phyloP scores from a whole-genome alignment of 2,329 filamentous ascomycete genomes.

The Hypoxylon sp. region DNA sequence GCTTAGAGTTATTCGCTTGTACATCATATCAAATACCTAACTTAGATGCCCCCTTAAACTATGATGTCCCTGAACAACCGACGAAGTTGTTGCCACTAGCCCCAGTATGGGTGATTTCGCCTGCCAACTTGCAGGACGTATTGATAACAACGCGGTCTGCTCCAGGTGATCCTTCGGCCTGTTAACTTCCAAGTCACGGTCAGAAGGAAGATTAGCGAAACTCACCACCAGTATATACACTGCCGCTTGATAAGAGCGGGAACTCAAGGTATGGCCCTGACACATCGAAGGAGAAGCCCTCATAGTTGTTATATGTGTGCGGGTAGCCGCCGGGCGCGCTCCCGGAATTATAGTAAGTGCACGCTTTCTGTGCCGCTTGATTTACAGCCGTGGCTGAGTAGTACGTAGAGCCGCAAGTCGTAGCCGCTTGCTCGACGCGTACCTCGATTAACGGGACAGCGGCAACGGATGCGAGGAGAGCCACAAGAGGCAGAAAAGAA shows the following conservation, averaged over 20 bases:
- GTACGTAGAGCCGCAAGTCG: conserved; percentile 67
- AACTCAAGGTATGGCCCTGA: conserved; percentile 74
- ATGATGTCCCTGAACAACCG: conserved; percentile 63
- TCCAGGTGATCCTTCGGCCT: conserved; percentile 69
- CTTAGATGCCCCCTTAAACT: conserved; percentile 1
- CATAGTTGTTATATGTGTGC: conserved; percentile 73
- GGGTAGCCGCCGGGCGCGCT: conserved; percentile 70
- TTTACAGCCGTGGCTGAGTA: conserved; percentile 66
- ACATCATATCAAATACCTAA: background rate
- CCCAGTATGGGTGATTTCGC: conserved; percentile 78
- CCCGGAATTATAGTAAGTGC: conserved; percentile 62
- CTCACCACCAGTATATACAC: conserved; percentile 69
- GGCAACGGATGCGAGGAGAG: conserved; percentile 42
- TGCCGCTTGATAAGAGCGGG: conserved; percentile 66
- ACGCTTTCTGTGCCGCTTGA: conserved; percentile 66
- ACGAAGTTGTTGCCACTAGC: conserved; percentile 78
- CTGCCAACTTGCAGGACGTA: conserved; percentile 68
- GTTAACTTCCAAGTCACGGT: conserved; percentile 18
- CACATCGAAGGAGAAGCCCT: conserved; percentile 72
- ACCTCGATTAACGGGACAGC: conserved; percentile 54
- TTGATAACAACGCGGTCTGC: conserved; percentile 78
- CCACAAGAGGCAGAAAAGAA: conserved; percentile 47
- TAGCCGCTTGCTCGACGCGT: conserved; percentile 61
- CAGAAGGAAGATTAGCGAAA: conserved; percentile 17
- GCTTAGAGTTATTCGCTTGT: background rate